Conservation (phyloP, 129 eudicot species). For the Logfia minima region DNA sequence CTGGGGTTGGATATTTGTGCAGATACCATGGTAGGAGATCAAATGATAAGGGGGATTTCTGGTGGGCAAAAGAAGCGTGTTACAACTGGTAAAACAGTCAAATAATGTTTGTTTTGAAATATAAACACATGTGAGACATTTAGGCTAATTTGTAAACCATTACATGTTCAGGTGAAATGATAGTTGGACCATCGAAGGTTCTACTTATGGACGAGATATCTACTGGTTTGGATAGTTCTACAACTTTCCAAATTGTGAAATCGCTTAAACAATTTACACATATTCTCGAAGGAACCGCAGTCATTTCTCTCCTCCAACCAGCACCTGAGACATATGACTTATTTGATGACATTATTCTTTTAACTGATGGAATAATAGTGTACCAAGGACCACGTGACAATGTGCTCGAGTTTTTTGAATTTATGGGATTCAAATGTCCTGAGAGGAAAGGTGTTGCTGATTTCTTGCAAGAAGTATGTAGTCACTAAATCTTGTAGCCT, state of each 20-base stretch:
- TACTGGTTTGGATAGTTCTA: slow-evolving; percentile 69
- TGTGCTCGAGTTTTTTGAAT: slow-evolving; percentile 61
- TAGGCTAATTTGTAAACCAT: background rate
- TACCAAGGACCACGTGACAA: slow-evolving; percentile 76
- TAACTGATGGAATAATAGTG: slow-evolving; percentile 62
- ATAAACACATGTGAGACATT: background rate
- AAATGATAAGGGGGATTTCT: slow-evolving; percentile 65
- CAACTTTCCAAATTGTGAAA: slow-evolving; percentile 64
- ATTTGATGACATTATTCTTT: slow-evolving; percentile 68
- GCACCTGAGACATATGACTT: slow-evolving; percentile 73
- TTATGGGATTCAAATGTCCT: slow-evolving; percentile 64
- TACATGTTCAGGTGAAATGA: slow-evolving; percentile 51
- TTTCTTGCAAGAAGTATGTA: slow-evolving; percentile 62
- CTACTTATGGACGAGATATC: slow-evolving; percentile 74
- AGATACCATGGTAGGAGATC: slow-evolving; percentile 69
- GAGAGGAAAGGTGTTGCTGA: slow-evolving; percentile 63
- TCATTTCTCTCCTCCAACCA: slow-evolving; percentile 73
- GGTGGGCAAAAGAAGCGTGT: slow-evolving; percentile 71
- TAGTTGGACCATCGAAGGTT: slow-evolving; percentile 61
- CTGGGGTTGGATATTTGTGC: slow-evolving; percentile 70
- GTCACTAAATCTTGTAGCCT: too few relatives aligned
- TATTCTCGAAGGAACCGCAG: slow-evolving; percentile 63
- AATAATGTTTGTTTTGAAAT: background rate
- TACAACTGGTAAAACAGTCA: slow-evolving; percentile 48
- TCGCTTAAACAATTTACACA: slow-evolving; percentile 52